Evolutionary conservation across 2,329 filamentous ascomycete species (phyloP), one percentile per base, ranked within the genome.

Genomic region (Fusarium succisae): DNA sequence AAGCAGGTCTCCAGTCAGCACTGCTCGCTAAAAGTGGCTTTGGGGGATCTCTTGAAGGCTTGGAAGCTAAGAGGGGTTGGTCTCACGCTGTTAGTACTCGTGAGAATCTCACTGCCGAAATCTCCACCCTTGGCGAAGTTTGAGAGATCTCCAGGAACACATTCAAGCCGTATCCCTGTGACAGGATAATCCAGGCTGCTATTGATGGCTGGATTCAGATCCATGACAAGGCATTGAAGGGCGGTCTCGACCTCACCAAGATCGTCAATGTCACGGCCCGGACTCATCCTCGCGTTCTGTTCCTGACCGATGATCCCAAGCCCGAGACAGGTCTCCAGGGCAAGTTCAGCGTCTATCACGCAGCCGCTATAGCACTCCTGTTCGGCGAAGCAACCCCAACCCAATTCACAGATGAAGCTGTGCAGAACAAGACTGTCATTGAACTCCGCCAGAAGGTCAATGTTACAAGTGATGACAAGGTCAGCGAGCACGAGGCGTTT

Each of bases 191-290:
- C 20, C 61, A 64, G 10, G 54, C 61, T 35, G 54, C 61, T 17
- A 63, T 63, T 12, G 55, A 63, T 22, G 54, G 61, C 20, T 63
- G 61, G 61, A 63, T 63, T 6, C 43, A 61, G 22, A 63, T 63
- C 7, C 26, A 43, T 5, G 8, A 63, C 12, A 17, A 61, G 17
- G 44, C 55, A 28, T 18, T 41, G 8, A 37, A 43, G 28, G 20
- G 43, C 18, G 20, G 24, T 15, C 55, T 61, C 7, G 43, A 60
- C 22, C 1, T 60, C 37, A 50, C 28, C n/a, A 63, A 61, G 24
- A 50, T 60, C 20, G 24, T 28, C 13, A 60, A 60, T 22, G 28
- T 63, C 37, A 63, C 54, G 5, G 55, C 61, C 24, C 44, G 44
- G 11, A 41, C 35, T 10, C 35, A 35, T 7, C 61, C 37, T 8